phyloP scores from a whole-genome alignment of 1,139 yeast genomes.

The Suhomyces maxii region DNA sequence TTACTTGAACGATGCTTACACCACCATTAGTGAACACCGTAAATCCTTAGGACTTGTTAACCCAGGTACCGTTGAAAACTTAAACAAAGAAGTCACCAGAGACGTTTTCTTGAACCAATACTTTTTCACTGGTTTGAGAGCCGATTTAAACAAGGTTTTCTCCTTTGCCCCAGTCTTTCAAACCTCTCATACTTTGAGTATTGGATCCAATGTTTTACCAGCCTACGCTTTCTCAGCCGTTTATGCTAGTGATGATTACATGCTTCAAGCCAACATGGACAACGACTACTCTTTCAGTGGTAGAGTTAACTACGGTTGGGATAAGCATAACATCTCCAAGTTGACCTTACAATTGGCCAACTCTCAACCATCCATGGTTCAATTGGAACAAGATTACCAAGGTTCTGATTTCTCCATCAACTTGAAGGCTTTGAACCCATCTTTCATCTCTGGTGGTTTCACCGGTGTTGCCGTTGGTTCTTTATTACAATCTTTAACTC shows the following conservation, averaged over 20 bases:
- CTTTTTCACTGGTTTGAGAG: constrained; percentile 94
- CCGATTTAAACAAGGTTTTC: constrained; percentile 92
- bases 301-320: constrained; percentile 91
- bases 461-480: constrained; percentile 93
- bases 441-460: constrained; percentile 69
- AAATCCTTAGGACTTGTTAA: constrained; percentile 76
- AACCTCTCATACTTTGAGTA: constrained; percentile 89
- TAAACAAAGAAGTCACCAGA: constrained; percentile 88
- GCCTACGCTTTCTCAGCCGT: constrained; percentile 91
- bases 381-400: constrained; percentile 93
- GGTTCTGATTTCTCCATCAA: constrained; percentile 86
- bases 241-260: constrained; percentile 82
- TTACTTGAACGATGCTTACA: constrained; percentile 75
- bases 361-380: constrained; percentile 92
- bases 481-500: constrained; percentile 82
- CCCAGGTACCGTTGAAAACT: constrained; percentile 95
- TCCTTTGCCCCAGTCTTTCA: constrained; percentile 94
- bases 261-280: constrained; percentile 90
- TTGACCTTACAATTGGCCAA: constrained; percentile 85
- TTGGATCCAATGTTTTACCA: constrained; percentile 86
- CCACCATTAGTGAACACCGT: constrained; percentile 74
- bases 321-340: constrained; percentile 74
- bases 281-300: constrained; percentile 85
- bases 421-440: constrained; percentile 89
- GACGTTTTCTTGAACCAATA: constrained; percentile 90